phyloP scores from a whole-genome alignment of 306 rosid species.

The Vigna hirtella region DNA sequence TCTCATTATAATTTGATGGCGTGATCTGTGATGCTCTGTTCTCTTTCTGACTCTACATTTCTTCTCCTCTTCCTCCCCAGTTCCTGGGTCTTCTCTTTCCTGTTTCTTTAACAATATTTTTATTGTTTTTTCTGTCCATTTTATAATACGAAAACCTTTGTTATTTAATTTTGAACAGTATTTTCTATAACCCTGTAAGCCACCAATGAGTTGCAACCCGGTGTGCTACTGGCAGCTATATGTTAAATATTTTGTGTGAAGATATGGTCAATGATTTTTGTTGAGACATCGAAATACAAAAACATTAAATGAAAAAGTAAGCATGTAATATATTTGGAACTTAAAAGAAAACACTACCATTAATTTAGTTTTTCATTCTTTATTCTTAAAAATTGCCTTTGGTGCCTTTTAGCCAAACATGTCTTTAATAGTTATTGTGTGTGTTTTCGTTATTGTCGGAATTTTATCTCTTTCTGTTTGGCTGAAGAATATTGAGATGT shows the following conservation, averaged over 20 bases:
- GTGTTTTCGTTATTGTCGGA: background rate
- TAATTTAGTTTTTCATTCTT: background rate
- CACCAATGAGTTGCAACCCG: background rate
- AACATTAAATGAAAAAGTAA: background rate
- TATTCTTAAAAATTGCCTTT: background rate
- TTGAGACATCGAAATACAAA: background rate
- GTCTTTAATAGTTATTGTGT: background rate
- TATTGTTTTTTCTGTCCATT: background rate
- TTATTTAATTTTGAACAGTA: background rate
- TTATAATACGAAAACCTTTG: background rate
- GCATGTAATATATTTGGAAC: background rate
- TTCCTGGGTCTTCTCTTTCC: background rate
- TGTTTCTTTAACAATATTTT: background rate
- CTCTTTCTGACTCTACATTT: background rate
- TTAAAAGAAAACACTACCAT: background rate
- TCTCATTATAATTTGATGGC: conserved; percentile 15
- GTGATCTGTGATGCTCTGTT: background rate
- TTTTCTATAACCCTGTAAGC: background rate
- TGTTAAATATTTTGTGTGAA: background rate
- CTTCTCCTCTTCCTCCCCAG: background rate
- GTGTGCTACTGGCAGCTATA: background rate
- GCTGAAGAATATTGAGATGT: conserved; percentile 16
- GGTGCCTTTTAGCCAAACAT: background rate
- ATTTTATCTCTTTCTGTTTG: background rate
- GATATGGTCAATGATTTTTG: no score